A percentile compares a stretch with the other conserved stretches of the same genome.
Conservation (phyloP, 306 rosid genomes). For the Astragalus glycyphyllos region DNA sequence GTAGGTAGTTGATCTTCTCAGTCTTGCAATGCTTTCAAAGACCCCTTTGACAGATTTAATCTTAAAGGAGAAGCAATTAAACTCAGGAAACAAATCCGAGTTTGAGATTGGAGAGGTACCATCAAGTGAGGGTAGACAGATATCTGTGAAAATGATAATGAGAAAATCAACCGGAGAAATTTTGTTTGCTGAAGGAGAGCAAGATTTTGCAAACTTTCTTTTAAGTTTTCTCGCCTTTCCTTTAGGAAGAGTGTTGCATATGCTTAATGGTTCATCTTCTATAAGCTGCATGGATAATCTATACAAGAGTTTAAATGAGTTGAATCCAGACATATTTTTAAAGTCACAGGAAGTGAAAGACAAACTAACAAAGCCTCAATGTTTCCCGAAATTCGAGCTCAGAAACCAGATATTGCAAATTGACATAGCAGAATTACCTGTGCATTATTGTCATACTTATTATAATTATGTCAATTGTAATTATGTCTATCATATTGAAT, state of each 20-base stretch:
- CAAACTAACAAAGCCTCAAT: too few species aligned
- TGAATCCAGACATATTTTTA: not conserved
- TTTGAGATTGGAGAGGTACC: not conserved
- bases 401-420: too few species aligned
- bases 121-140: not conserved
- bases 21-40: too few species aligned
- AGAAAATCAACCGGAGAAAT: slow-evolving; percentile 27
- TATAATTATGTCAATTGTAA: too few species aligned
- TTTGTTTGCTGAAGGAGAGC: not conserved
- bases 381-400: too few species aligned
- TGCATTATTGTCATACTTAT: too few species aligned
- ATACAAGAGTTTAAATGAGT: not conserved
- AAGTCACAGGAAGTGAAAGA: not conserved
- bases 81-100: not conserved
- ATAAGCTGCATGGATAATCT: slow-evolving; percentile 17
- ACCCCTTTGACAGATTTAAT: too few species aligned
- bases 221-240: slow-evolving; percentile 28
- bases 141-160: not conserved
- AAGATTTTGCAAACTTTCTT: slow-evolving; percentile 12
- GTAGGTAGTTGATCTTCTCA: too few species aligned
- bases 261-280: slow-evolving; percentile 16
- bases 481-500: too few species aligned
- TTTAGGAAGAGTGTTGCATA: slow-evolving; percentile 14
- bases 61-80: too few species aligned
- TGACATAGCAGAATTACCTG: too few species aligned